phyloP scores from a whole-genome alignment of 805 yeast genomes.

The Geotrichum ghanense region DNA sequence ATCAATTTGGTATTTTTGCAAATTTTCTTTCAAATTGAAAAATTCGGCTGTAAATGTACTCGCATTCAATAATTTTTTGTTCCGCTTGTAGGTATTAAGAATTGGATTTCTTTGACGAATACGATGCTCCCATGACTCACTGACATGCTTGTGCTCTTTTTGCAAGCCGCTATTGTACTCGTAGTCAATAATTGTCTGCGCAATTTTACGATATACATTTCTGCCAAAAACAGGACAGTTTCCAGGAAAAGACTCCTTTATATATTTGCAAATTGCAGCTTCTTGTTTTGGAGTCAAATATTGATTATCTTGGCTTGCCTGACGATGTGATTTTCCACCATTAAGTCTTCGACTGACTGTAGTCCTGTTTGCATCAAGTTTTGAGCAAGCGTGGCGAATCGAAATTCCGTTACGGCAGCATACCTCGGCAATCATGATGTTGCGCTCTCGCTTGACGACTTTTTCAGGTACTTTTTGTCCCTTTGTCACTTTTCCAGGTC shows the following conservation, averaged over 20 bases:
- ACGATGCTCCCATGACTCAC: conserved; percentile 1
- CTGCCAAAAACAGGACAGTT: not conserved
- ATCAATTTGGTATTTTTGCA: not conserved
- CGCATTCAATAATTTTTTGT: not conserved
- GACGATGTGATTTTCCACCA: conserved; percentile 1
- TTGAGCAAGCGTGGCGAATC: not conserved
- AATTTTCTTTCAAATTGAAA: not conserved
- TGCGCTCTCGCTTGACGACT: not conserved
- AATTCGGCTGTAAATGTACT: not conserved
- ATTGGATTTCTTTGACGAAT: not conserved
- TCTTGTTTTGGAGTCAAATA: not conserved
- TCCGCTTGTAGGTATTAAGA: not conserved
- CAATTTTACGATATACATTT: not conserved
- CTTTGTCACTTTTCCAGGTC: not conserved
- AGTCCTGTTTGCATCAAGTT: not conserved
- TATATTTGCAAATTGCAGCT: not conserved
- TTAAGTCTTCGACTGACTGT: not conserved
- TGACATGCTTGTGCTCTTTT: not conserved
- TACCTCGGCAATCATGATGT: not conserved
- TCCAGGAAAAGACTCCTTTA: conserved; percentile 1
- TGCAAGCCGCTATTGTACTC: not conserved
- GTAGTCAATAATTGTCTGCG: not conserved
- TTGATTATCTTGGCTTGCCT: conserved; percentile 2
- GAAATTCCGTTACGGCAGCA: not conserved
- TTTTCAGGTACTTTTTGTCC: not conserved